Evolutionary conservation across 768 basidiomycete species (phyloP), one percentile per base, ranked within the genome.

Genomic region (Fomitopsis serialis): DNA sequence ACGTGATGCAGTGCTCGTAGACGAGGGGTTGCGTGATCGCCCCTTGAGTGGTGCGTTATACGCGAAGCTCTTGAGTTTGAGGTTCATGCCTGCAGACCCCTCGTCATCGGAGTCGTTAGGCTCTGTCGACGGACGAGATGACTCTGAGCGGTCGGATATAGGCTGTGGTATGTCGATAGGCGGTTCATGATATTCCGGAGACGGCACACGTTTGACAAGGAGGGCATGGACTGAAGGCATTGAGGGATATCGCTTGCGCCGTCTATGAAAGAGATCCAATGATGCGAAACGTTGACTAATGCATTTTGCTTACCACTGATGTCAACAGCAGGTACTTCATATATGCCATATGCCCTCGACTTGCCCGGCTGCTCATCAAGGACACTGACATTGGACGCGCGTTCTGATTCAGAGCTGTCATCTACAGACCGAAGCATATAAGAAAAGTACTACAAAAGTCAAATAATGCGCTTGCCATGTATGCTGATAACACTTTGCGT

Each of bases 21-120:
- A 55, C 6, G 48, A 51, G 25, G 43, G 11, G 23, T 22, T 29
- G 17, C 40, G 52, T 9, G 50, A 44, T 17, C 11, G 5, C 11
- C 46, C 21, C n/a, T 42, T 27, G 24, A 37, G 35, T 8, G 63
- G 54, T 0, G 22, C 25, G 7, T 50, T 45, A 45, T 73, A 76
- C n/a, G 75, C 76, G 50, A 78, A 79, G 12, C 62, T 73, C 19
- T 66, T 65, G 0, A 78, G 74, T n/a, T 66, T 65, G 1, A 78
- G 54, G 44, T 67, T 64, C 15, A 67, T 58, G 17, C 52, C 57
- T 25, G 53, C 54, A 23, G 61, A 56, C 15, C 65, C 63, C 37
- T 70, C 70, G 6, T 62, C 62, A 32, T 64, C 66, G 15, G 58
- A 64, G 22, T 61, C 54, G 19, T 36, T 43, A 5, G 17, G 2